These are phyloP conservation scores for Starmerella vaccinii DNA, from an alignment of 805 yeast genomes.

Conservation along the genomic window DNA sequence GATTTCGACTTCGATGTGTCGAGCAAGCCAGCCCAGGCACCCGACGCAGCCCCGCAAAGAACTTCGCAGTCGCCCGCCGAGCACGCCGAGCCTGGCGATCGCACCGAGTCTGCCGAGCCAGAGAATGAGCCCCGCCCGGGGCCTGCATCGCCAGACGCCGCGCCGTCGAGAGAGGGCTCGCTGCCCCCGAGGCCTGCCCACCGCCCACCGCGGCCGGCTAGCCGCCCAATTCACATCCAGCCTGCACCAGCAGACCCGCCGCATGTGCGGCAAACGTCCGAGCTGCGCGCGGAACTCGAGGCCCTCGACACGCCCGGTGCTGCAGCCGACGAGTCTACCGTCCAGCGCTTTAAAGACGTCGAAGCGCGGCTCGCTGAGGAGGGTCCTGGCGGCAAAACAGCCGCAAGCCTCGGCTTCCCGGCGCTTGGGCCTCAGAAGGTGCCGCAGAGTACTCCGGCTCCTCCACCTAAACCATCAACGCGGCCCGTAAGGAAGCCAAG, in stretches of 20 bases:
- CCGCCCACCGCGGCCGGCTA: not conserved
- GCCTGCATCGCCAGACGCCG: not conserved
- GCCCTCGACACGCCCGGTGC: slow-evolving; percentile 12
- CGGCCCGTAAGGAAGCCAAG: slow-evolving; percentile 1
- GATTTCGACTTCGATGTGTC: slow-evolving; percentile 2
- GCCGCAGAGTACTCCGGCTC: not conserved
- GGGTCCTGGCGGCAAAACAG: slow-evolving; percentile 20
- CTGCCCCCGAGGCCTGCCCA: not conserved
- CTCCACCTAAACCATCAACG: slow-evolving; percentile 5
- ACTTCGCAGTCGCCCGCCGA: not conserved
- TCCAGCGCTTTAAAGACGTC: slow-evolving; percentile 7
- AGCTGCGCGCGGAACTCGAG: slow-evolving; percentile 9
- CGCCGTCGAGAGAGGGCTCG: not conserved
- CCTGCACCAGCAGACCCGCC: slow-evolving; percentile 17
- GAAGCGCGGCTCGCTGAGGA: slow-evolving; percentile 11
- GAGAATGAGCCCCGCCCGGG: too few relatives aligned
- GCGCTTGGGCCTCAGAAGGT: slow-evolving; percentile 8
- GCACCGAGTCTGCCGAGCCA: too few relatives aligned
- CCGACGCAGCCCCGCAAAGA: not conserved
- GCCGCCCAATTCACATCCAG: slow-evolving; percentile 12
- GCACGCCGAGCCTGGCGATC: too few relatives aligned
- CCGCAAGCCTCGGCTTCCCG: slow-evolving; percentile 11
- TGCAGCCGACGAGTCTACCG: slow-evolving; percentile 9
- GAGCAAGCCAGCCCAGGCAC: not conserved
- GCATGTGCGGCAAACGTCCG: slow-evolving; percentile 6